A percentile compares a stretch with the other conserved stretches of the same genome.
These are phyloP conservation scores for Solanum appendiculatum DNA, from an alignment of 257 asterid genomes.

Conservation along the genomic window DNA sequence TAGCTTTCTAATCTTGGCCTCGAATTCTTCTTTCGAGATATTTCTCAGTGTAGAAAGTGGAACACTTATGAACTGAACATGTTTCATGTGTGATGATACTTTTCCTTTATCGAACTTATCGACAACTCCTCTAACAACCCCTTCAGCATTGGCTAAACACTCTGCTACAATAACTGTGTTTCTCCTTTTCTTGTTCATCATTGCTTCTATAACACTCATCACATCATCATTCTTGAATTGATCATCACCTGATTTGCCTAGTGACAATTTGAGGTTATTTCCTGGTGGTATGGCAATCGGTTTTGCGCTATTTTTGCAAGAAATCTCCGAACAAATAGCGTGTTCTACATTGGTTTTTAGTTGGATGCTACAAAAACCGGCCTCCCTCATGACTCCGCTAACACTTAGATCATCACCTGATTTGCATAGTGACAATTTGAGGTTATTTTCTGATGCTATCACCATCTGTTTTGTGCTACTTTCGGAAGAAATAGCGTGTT, in stretches of 20 bases:
- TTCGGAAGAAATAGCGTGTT: constrained; percentile 38
- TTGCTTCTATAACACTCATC: constrained; percentile 39
- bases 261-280: not conserved
- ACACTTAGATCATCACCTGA: constrained; percentile 68
- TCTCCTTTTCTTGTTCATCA: constrained; percentile 46
- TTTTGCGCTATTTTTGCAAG: constrained; percentile 9
- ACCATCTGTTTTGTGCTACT: constrained; percentile 2
- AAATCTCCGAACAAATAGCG: constrained; percentile 15
- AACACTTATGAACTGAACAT: constrained; percentile 67
- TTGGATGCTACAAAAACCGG: constrained; percentile 63
- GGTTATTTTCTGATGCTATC: not conserved
- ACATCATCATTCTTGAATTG: constrained; percentile 33
- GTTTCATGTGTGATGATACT: constrained; percentile 42
- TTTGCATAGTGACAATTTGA: not conserved
- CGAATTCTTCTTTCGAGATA: constrained; percentile 54
- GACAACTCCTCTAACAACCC: constrained; percentile 45
- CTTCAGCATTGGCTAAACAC: constrained; percentile 34
- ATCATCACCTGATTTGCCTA: constrained; percentile 1
- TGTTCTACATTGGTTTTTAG: constrained; percentile 64
- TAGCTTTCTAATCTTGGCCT: constrained; percentile 49
- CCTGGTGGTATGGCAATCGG: not conserved
- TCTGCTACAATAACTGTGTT: constrained; percentile 56
- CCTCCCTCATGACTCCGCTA: constrained; percentile 78
- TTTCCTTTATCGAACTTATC: constrained; percentile 52
- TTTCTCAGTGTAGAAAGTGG: constrained; percentile 53